phyloP scores from a whole-genome alignment of 495 filamentous ascomycete genomes.

The Trichodelitschia bisporula region DNA sequence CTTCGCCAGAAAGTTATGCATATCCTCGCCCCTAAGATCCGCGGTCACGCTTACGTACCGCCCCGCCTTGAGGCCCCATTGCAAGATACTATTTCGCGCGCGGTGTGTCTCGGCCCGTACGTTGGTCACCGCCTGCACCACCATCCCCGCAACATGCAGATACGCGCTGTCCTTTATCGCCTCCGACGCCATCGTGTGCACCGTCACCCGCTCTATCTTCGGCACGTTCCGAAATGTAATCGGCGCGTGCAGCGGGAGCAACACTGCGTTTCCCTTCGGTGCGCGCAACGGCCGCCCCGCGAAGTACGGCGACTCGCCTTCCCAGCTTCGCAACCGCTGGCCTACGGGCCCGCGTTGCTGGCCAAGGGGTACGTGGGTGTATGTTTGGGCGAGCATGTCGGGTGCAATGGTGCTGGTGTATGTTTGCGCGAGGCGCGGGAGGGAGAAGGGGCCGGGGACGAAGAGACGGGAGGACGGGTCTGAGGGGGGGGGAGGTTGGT shows the following conservation, averaged over 20 bases:
- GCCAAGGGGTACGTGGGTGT: constrained; percentile 58
- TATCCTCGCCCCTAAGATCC: constrained; percentile 48
- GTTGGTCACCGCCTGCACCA: constrained; percentile 66
- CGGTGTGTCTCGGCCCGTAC: constrained; percentile 43
- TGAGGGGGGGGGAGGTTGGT: constrained; percentile 61
- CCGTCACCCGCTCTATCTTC: constrained; percentile 50
- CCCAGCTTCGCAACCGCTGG: constrained; percentile 64
- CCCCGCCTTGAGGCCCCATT: constrained; percentile 31
- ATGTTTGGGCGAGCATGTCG: constrained; percentile 78
- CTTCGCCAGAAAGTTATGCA: constrained; percentile 73
- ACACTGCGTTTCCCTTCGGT: constrained; percentile 44
- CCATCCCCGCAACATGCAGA: constrained; percentile 59
- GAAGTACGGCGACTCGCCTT: constrained; percentile 76
- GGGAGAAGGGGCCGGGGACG: constrained; percentile 78
- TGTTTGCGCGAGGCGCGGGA: constrained; percentile 72
- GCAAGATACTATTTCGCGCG: constrained; percentile 36
- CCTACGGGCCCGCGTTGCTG: constrained; percentile 33
- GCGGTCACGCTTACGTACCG: constrained; percentile 41
- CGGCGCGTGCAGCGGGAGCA: constrained; percentile 48
- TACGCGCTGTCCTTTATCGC: constrained; percentile 38
- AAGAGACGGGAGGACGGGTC: constrained; percentile 71
- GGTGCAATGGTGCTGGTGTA: constrained; percentile 63
- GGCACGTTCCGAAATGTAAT: constrained; percentile 75
- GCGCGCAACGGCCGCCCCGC: constrained; percentile 66
- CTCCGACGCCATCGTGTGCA: constrained; percentile 41